Base-by-base conservation (phyloP, 2,329 filamentous ascomycete species). In the Colletotrichum magnum region DNA sequence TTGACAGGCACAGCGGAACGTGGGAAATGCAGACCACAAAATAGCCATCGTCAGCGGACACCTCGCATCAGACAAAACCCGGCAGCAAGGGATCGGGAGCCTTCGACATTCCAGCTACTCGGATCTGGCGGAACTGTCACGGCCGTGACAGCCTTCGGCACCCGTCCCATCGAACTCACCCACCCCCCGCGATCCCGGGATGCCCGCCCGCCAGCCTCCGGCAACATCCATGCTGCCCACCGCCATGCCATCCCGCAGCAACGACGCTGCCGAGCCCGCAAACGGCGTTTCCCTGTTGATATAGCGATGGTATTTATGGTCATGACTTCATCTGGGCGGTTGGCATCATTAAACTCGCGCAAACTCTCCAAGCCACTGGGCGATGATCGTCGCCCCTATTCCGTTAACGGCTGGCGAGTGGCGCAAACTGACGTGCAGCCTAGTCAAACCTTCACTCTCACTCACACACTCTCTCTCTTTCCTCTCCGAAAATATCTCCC, bases 151-250 rank as follows among this genome's bases (percentile, higher is more conserved):
- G 32, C 13, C 13, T 6, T 43, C 41, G 41, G 41, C 41, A 43
- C 15, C 41, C 13, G 13, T 43, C 41, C 43, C 43, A 12, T 58
- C 26, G 12, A 21, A 24, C 21, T 24, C 53, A 4, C 28, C 53
- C 53, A 13, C 5, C 15, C 26, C 54, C 54, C 41, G 45, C 26
- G 43, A 59, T 59, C 57, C 43, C 43, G 57, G 57, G 57, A 50
- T 32, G 43, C 57, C 57, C 32, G 32, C 32, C 32, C 43, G 43
- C 43, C 24, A 32, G 6, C 6, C 5, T 26, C 56, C 39, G 36
- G 66, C 66, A 69, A 61, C 45, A 69, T 51, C 66, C 66, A 66
- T 69, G 66, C 62, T 43, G 32, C 32, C 39, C 10, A 6, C n/a
- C 56, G 36, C 60, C 66, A 59, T 53, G 32, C 41, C 5, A 18